phyloP scores from a whole-genome alignment of 2,329 filamentous ascomycete species.

The Colletotrichum lini region DNA sequence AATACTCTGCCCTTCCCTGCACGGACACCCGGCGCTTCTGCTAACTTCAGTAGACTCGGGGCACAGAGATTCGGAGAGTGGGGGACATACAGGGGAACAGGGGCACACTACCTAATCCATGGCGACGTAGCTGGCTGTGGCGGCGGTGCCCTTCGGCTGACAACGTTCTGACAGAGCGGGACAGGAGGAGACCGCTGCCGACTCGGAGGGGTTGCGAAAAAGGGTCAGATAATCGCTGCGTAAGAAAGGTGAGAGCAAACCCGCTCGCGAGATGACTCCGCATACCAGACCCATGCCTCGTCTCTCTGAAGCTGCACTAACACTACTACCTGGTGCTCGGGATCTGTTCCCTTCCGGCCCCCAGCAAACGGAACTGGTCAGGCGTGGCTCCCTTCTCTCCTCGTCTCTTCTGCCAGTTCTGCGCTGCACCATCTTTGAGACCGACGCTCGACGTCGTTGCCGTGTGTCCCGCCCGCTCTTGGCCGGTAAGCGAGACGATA shows the following conservation, averaged over 20 bases:
- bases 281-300: neutral
- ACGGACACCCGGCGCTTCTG: constrained; percentile 29
- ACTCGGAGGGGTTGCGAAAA: constrained; percentile 1
- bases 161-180: constrained; percentile 16
- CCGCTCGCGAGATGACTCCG: too few species aligned
- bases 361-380: neutral
- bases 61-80: constrained; percentile 35
- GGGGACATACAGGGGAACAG: constrained; percentile 28
- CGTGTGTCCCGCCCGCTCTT: constrained; percentile 23
- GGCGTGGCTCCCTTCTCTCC: constrained; percentile 1
- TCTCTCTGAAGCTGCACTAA: neutral
- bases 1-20: constrained; percentile 8
- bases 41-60: constrained; percentile 33
- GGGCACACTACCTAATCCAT: constrained; percentile 11
- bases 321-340: neutral
- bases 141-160: constrained; percentile 6
- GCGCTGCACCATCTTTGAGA: constrained; percentile 16
- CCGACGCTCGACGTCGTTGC: constrained; percentile 14
- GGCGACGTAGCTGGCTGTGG: constrained; percentile 31
- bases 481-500: neutral
- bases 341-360: constrained; percentile 22
- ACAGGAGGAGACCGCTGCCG: neutral
- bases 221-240: constrained; percentile 14
- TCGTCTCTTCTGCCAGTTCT: neutral
- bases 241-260: neutral